Evolutionary conservation across 805 yeast genomes (phyloP).

Genomic region (Sugiyamaella marilandica): DNA sequence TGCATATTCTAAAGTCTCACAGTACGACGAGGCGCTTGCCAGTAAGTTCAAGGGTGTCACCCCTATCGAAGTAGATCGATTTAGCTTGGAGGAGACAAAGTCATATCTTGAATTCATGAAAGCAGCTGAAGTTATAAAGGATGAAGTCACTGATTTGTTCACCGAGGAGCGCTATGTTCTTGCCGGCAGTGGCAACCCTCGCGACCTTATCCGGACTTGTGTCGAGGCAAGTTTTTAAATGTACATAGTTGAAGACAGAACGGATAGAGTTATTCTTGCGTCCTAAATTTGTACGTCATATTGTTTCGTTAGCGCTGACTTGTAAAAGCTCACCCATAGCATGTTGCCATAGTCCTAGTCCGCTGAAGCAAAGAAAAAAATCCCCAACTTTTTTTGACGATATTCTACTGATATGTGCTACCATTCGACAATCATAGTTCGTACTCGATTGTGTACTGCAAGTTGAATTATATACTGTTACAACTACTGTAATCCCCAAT

Average conservation of each 20-base stretch:
- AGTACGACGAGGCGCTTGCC: slow-evolving; percentile 55
- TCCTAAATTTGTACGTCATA: too few relatives aligned
- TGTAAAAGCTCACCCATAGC: too few relatives aligned
- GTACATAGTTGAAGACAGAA: too few relatives aligned
- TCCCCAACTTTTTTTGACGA: too few relatives aligned
- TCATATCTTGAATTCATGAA: slow-evolving; percentile 39
- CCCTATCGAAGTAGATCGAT: slow-evolving; percentile 40
- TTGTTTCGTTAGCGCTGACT: too few relatives aligned
- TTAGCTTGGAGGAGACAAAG: slow-evolving; percentile 43
- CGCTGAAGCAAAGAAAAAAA: slow-evolving; percentile 51
- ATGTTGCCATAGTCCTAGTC: slow-evolving; percentile 58
- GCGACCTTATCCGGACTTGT: slow-evolving; percentile 36
- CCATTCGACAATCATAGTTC: too few relatives aligned
- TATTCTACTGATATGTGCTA: too few relatives aligned
- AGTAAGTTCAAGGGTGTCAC: slow-evolving; percentile 40
- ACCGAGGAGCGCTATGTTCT: slow-evolving; percentile 47
- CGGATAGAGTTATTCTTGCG: too few relatives aligned
- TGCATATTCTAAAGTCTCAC: slow-evolving; percentile 47
- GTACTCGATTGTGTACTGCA: too few relatives aligned
- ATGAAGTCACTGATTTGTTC: slow-evolving; percentile 35
- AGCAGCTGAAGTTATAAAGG: slow-evolving; percentile 39
- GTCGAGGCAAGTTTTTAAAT: slow-evolving; percentile 3
- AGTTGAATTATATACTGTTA: too few relatives aligned
- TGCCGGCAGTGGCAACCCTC: slow-evolving; percentile 65
- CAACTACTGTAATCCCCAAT: too few relatives aligned